These are phyloP conservation scores for Syncephalastrum contaminatum DNA, from an alignment of 371 early-diverging fungal genomes.

Conservation along the genomic window DNA sequence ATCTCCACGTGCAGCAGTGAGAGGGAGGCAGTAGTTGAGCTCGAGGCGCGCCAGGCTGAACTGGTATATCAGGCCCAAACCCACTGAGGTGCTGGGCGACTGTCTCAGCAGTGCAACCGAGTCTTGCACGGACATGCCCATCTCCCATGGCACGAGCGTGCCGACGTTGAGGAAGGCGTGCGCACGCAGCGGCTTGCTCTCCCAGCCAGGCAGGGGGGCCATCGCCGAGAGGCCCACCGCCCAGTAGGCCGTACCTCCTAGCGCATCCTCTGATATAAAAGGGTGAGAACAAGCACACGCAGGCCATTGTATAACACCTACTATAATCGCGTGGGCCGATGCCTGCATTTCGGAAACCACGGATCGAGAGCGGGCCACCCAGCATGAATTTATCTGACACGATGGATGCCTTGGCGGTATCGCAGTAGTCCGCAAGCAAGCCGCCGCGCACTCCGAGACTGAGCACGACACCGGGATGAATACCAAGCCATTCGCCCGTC, in stretches of 20 bases:
- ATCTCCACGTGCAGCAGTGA: constrained; percentile 73
- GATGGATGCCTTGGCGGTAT: constrained; percentile 43
- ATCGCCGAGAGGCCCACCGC: constrained; percentile 77
- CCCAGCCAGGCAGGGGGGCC: constrained; percentile 77
- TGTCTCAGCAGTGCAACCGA: constrained; percentile 35
- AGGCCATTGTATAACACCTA: constrained; percentile 24
- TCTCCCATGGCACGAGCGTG: constrained; percentile 56
- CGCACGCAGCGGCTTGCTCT: constrained; percentile 64
- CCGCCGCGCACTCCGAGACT: constrained; percentile 71
- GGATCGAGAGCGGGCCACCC: constrained; percentile 84
- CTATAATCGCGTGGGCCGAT: constrained; percentile 85
- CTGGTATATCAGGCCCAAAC: constrained; percentile 83
- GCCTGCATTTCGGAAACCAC: constrained; percentile 88
- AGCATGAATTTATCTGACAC: constrained; percentile 84
- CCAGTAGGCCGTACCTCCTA: constrained; percentile 88
- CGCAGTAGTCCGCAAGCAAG: constrained; percentile 58
- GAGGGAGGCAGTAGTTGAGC: constrained; percentile 86
- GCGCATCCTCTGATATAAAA: constrained; percentile 58
- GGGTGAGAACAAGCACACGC: too few relatives aligned
- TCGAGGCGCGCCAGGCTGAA: constrained; percentile 87
- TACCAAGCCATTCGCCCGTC: constrained; percentile 20
- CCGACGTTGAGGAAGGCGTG: constrained; percentile 92
- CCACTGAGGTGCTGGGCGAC: constrained; percentile 68
- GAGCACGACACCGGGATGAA: constrained; percentile 41
- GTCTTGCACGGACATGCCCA: constrained; percentile 22